Percentiles rank a stretch among this genome's conserved stretches.
These are phyloP conservation scores for Sporothrix curviconia DNA, from an alignment of 2,329 filamentous ascomycete genomes.

Conservation along the genomic window DNA sequence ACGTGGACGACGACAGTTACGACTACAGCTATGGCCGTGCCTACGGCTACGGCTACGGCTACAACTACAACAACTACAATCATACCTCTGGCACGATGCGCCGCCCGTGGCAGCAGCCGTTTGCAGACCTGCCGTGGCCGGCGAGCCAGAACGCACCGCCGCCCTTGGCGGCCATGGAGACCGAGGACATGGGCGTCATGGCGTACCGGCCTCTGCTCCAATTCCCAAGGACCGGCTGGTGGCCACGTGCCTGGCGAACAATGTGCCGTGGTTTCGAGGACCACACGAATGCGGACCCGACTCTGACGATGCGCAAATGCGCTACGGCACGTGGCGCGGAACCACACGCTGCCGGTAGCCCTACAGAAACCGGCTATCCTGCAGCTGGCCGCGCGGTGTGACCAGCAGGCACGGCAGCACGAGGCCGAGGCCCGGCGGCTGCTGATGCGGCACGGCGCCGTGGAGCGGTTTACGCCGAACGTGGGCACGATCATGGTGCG, in stretches of 20 bases:
- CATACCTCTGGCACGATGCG: too few relatives aligned
- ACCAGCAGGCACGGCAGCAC: slow-evolving; percentile 35
- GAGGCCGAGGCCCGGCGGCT: slow-evolving; percentile 49
- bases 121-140: neutral
- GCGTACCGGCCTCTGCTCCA: slow-evolving; percentile 63
- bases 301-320: slow-evolving; percentile 76
- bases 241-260: slow-evolving; percentile 63
- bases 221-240: slow-evolving; percentile 70
- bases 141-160: slow-evolving; percentile 14
- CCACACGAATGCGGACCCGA: slow-evolving; percentile 69
- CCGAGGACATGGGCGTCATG: slow-evolving; percentile 59
- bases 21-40: too few relatives aligned
- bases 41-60: too few relatives aligned
- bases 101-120: slow-evolving; percentile 10
- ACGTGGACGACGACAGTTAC: too few relatives aligned
- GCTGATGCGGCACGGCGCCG: slow-evolving; percentile 41
- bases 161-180: slow-evolving; percentile 24
- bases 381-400: slow-evolving; percentile 48
- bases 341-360: slow-evolving; percentile 59
- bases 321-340: slow-evolving; percentile 56
- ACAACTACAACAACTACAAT: too few relatives aligned
- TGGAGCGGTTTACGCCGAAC: slow-evolving; percentile 42
- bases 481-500: slow-evolving; percentile 42
- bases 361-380: slow-evolving; percentile 61
- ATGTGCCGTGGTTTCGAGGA: slow-evolving; percentile 77